Conservation (phyloP, 2,329 filamentous ascomycete genomes). For the Simplicillium sp. region DNA sequence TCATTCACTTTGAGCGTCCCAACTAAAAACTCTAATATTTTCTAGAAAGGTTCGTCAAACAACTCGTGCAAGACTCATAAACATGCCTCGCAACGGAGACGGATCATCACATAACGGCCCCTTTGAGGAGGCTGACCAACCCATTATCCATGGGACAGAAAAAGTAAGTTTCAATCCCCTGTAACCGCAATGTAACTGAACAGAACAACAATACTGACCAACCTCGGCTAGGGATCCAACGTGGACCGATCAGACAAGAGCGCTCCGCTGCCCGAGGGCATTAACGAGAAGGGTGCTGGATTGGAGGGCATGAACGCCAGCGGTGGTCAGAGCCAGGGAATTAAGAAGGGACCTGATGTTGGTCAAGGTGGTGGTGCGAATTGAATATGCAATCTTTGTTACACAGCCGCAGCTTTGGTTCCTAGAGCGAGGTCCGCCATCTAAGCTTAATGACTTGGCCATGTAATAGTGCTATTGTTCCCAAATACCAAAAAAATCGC, state of each 20-base stretch:
- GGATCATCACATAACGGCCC: conserved; percentile 37
- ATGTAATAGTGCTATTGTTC: too few relatives aligned
- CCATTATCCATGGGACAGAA: conserved; percentile 35
- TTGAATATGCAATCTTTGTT: neutral
- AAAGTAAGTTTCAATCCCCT: conserved; percentile 21
- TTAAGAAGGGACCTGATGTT: conserved; percentile 26
- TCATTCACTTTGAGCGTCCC: too few relatives aligned
- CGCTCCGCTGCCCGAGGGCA: conserved; percentile 33
- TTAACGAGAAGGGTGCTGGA: conserved; percentile 30
- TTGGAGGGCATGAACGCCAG: conserved; percentile 29
- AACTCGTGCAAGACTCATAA: too few relatives aligned
- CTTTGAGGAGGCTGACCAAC: conserved; percentile 25
- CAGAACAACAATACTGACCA: neutral
- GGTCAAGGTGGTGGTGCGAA: conserved; percentile 26
- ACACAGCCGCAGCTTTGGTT: too few relatives aligned
- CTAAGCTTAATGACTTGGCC: too few relatives aligned
- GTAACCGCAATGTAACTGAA: neutral
- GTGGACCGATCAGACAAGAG: conserved; percentile 40
- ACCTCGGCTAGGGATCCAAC: conserved; percentile 17
- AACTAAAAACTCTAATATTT: too few relatives aligned
- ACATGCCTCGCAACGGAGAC: conserved; percentile 41
- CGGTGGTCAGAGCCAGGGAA: conserved; percentile 33
- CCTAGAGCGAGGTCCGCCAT: too few relatives aligned
- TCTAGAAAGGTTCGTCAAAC: too few relatives aligned
- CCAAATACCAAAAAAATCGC: too few relatives aligned